phyloP scores from a whole-genome alignment of 208 protist species.

The Naegleria lovaniensis region DNA sequence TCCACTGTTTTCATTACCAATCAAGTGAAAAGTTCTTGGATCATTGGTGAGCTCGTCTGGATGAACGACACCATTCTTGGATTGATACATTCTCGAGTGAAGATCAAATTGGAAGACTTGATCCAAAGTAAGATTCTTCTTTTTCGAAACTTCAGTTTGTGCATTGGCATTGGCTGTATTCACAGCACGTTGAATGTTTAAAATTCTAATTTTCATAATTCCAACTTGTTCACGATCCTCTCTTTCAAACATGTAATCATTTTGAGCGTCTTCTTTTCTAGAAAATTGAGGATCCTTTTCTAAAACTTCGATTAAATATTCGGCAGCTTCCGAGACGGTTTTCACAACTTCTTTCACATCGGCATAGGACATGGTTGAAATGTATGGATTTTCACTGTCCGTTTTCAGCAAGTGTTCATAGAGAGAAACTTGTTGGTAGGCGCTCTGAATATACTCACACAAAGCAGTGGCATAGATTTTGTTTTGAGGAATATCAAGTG shows the following conservation, averaged over 20 bases:
- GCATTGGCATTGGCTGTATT: background rate
- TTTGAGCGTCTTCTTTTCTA: conserved; percentile 6
- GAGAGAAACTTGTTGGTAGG: background rate
- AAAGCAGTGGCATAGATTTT: background rate
- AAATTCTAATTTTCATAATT: background rate
- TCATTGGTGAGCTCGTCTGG: background rate
- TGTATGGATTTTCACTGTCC: background rate
- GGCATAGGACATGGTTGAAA: background rate
- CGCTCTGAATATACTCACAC: background rate
- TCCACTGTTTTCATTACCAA: background rate
- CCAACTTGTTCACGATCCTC: background rate
- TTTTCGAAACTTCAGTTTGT: background rate
- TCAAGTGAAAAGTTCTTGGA: background rate
- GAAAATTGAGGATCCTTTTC: background rate
- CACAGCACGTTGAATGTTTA: background rate
- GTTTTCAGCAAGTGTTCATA: background rate
- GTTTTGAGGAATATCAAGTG: background rate
- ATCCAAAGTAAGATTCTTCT: background rate
- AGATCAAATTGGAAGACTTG: background rate
- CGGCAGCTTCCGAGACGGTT: background rate
- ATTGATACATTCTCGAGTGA: background rate
- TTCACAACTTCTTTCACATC: background rate
- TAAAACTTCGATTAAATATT: background rate
- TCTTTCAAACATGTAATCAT: conserved; percentile 23
- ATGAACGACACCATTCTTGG: background rate